These are phyloP conservation scores for Lactuca saligna DNA, from an alignment of 129 eudicot genomes.

Conservation along the genomic window DNA sequence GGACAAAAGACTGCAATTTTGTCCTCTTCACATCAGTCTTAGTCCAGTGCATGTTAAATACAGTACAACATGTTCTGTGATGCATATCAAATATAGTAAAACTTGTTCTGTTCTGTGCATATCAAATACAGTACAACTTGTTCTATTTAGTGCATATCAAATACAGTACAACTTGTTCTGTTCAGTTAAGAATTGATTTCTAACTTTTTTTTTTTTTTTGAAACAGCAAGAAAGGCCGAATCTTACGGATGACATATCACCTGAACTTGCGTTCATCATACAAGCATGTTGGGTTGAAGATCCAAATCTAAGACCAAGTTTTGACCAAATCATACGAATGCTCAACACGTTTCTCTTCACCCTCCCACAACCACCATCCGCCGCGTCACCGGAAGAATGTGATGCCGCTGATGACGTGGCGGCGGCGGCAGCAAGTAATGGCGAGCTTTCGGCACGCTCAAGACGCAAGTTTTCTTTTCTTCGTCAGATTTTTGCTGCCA, in stretches of 20 bases:
- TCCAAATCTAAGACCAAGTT: conserved; percentile 87
- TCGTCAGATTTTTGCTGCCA: conserved; percentile 93
- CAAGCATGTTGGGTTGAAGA: conserved; percentile 99
- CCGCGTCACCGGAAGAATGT: conserved; percentile 43
- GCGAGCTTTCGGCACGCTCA: conserved; percentile 69
- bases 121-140: background rate
- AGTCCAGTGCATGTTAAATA: background rate
- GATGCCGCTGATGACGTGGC: conserved; percentile 40
- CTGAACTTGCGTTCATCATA: conserved; percentile 76
- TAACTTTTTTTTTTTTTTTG: conserved; percentile 18
- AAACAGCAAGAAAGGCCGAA: conserved; percentile 93
- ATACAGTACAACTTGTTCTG: background rate
- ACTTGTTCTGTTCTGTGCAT: background rate
- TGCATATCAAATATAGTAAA: background rate
- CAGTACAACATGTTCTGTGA: background rate
- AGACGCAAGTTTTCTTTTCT: conserved; percentile 82
- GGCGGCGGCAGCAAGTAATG: conserved; percentile 48
- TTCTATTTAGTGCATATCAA: background rate
- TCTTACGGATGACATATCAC: conserved; percentile 68
- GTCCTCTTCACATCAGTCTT: background rate
- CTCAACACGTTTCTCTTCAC: conserved; percentile 77
- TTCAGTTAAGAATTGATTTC: background rate
- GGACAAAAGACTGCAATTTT: background rate
- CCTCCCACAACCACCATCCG: conserved; percentile 52
- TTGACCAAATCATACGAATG: conserved; percentile 87